phyloP scores from a whole-genome alignment of 2,329 filamentous ascomycete genomes.

The Colletotrichum euphorbiae region DNA sequence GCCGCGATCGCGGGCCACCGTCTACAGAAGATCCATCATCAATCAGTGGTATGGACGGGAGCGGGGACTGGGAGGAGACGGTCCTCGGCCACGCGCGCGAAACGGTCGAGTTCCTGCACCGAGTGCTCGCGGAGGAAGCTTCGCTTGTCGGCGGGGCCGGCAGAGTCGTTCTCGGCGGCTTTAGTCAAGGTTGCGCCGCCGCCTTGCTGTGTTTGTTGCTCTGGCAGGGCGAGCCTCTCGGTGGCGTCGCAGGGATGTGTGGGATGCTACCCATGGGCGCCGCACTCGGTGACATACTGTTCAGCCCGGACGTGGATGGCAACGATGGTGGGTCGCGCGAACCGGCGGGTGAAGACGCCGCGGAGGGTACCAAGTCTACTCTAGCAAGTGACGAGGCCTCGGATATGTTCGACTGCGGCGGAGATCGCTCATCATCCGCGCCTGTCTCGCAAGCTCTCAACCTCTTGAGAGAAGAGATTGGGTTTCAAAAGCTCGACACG shows the following conservation, averaged over 20 bases:
- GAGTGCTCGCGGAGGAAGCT: slow-evolving; percentile 52
- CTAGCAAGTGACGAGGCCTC: background rate
- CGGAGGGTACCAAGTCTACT: background rate
- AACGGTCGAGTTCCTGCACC: slow-evolving; percentile 54
- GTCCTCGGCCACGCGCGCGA: slow-evolving; percentile 49
- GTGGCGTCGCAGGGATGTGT: slow-evolving; percentile 56
- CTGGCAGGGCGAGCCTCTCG: slow-evolving; percentile 55
- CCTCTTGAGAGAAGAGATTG: slow-evolving; percentile 22
- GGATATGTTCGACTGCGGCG: background rate
- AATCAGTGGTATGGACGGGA: slow-evolving; percentile 53
- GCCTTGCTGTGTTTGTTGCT: slow-evolving; percentile 55
- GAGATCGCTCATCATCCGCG: background rate
- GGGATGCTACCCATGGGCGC: slow-evolving; percentile 58
- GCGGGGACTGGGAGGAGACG: slow-evolving; percentile 50
- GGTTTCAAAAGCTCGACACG: slow-evolving; percentile 3
- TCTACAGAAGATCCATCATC: slow-evolving; percentile 49
- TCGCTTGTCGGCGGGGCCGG: slow-evolving; percentile 49
- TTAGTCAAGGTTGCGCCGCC: slow-evolving; percentile 67
- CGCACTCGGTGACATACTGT: slow-evolving; percentile 43
- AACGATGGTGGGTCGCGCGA: background rate
- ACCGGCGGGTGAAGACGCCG: background rate
- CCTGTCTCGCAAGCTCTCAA: background rate
- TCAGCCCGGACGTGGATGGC: background rate
- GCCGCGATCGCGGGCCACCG: slow-evolving; percentile 47
- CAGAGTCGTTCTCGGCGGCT: slow-evolving; percentile 60